phyloP scores from a whole-genome alignment of 352 stramenopile species.

The Phytophthora tentaculata region DNA sequence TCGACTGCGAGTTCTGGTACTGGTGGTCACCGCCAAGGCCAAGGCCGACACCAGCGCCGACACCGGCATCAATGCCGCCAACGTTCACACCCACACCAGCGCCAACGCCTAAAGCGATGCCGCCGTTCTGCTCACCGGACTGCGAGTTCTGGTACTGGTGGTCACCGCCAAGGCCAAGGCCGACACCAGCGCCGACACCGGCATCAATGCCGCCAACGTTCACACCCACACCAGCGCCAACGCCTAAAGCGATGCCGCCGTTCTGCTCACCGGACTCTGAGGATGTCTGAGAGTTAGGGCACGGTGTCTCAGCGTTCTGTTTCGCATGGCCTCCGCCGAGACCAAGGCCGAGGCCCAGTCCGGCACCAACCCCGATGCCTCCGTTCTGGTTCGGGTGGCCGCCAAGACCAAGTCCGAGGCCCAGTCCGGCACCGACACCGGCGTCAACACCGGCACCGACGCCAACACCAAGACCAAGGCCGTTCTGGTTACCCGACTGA shows the following conservation, averaged over 20 bases:
- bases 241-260: too few species aligned
- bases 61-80: too few species aligned
- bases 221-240: too few species aligned
- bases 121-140: too few species aligned
- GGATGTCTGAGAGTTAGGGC: too few species aligned
- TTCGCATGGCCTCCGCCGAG: neutral
- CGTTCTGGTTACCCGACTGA: conserved; percentile 7
- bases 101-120: neutral
- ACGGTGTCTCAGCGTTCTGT: too few species aligned
- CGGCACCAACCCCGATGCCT: neutral
- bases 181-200: neutral
- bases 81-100: too few species aligned
- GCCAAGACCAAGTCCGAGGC: conserved; percentile 1
- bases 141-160: neutral
- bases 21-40: too few species aligned
- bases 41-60: too few species aligned
- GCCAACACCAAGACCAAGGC: conserved; percentile 8
- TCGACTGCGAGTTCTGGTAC: too few species aligned
- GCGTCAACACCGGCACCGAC: conserved; percentile 9
- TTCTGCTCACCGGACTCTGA: too few species aligned
- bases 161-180: neutral
- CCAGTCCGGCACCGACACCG: neutral
- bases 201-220: neutral
- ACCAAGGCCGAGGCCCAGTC: neutral
- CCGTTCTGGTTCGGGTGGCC: conserved; percentile 3